Base-by-base conservation (phyloP, 257 asterid species). In the Solanum lycopersicoides region DNA sequence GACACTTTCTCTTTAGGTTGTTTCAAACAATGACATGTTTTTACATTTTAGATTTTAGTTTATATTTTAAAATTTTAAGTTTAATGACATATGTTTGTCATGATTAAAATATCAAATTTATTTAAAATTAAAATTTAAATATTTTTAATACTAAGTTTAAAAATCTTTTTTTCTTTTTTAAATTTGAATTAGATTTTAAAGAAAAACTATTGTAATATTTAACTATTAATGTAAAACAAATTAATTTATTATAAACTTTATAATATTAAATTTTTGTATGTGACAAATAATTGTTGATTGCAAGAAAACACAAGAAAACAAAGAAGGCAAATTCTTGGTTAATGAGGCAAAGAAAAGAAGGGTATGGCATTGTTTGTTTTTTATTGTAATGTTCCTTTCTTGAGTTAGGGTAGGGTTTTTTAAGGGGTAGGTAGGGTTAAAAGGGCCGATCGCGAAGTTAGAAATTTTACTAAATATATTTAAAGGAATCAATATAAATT, bases 281-380 rank as follows among this genome's bases (percentile, higher is more conserved):
- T 47, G 68, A 80, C 60, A 28, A 80, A 30, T 28, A 47, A 47
- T 30, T 80, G 44, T 30, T 80, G 68, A 30, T 47, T 50, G 44
- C 66, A 30, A 32, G 85, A 47, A 80, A 80, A 50, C 84, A 79
- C 14, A 79, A 79, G 11, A 25, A 18, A 73, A 73, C 47, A 37
- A 37, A 6, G 28, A 30, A 37, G 30, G 53, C 82, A n/a, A 23
- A 76, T 76, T 89, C 39, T 28, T 44, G 88, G 87, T 77, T 79
- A 83, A 89, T 84, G 89, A 87, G 88, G 91, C 84, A 90, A 87
- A 89, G 88, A 86, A 74, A 76, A 37, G 85, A 87, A 85, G 90
- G 80, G 90, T 90, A 89, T 85, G 28, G 91, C 84, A 85, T 63
- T 83, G 86, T 87, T 90, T 87, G 87, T 90, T 86, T 86, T 28